phyloP scores from a whole-genome alignment of 2,329 filamentous ascomycete species.

The Lachnellula suecica region DNA sequence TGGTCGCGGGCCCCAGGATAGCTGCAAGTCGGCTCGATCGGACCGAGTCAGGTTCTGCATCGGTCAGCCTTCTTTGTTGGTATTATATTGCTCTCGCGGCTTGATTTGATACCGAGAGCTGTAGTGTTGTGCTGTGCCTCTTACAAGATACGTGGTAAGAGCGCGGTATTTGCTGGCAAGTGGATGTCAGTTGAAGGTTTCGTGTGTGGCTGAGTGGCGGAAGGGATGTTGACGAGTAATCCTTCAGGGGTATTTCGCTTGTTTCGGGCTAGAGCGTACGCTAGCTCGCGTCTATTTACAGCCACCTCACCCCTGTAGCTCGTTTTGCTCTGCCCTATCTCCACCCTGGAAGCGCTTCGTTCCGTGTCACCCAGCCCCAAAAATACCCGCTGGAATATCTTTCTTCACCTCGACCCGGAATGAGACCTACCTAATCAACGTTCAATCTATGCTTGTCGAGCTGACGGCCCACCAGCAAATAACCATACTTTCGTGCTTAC shows the following conservation, averaged over 20 bases:
- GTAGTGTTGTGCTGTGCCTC: background rate
- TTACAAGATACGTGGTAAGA: background rate
- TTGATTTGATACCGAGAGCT: background rate
- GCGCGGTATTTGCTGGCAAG: background rate
- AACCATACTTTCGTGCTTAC: background rate
- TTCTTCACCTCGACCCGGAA: background rate
- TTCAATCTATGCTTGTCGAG: background rate
- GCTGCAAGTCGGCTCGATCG: background rate
- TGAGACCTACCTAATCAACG: background rate
- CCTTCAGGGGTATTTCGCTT: background rate
- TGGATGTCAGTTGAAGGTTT: background rate
- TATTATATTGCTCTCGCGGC: background rate
- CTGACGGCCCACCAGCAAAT: background rate
- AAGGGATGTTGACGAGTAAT: background rate
- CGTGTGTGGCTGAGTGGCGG: background rate
- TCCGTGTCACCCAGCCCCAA: too few species aligned
- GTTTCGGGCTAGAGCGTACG: too few species aligned
- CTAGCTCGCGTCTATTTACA: too few species aligned
- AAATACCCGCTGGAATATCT: background rate
- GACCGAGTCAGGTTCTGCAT: background rate
- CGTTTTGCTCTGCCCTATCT: too few species aligned
- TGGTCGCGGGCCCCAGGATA: background rate
- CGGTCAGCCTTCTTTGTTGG: background rate
- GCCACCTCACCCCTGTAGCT: too few species aligned
- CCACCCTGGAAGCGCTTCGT: too few species aligned